Conservation (phyloP, 371 early-diverging fungal genomes). For the Fennellomyces sp. region DNA sequence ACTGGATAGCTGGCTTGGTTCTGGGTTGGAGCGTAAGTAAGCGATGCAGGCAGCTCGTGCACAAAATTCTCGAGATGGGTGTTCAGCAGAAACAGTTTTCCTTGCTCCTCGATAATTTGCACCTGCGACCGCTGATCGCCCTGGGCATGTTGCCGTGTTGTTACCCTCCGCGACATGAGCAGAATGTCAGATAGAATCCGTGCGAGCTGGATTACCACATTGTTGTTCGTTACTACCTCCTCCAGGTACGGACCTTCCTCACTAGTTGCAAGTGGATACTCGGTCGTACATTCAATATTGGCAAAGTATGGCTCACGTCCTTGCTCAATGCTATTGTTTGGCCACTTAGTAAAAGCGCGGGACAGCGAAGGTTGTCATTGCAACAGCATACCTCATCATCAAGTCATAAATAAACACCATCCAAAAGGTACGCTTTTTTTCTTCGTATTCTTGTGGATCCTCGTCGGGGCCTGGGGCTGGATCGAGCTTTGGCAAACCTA, state of each 20-base stretch:
- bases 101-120: constrained; percentile 44
- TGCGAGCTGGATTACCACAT: constrained; percentile 38
- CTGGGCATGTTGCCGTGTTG: constrained; percentile 30
- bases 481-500: constrained; percentile 56
- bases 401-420: constrained; percentile 43
- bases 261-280: constrained; percentile 38
- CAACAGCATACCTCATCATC: constrained; percentile 28
- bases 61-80: constrained; percentile 49
- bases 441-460: constrained; percentile 32
- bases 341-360: not conserved
- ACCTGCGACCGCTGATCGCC: constrained; percentile 22
- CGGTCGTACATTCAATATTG: constrained; percentile 34
- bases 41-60: constrained; percentile 49
- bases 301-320: constrained; percentile 35
- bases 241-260: constrained; percentile 43
- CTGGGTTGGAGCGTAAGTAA: constrained; percentile 41
- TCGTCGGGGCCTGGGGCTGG: constrained; percentile 28
- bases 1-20: constrained; percentile 36
- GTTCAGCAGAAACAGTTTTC: constrained; percentile 39
- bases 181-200: constrained; percentile 42
- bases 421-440: constrained; percentile 47
- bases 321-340: constrained; percentile 36
- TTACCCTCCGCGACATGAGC: constrained; percentile 26
- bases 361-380: not conserved
- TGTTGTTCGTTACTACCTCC: constrained; percentile 42